Base-by-base conservation (phyloP, 176 grass and related monocot genomes). In the Aegilops speltoides region DNA sequence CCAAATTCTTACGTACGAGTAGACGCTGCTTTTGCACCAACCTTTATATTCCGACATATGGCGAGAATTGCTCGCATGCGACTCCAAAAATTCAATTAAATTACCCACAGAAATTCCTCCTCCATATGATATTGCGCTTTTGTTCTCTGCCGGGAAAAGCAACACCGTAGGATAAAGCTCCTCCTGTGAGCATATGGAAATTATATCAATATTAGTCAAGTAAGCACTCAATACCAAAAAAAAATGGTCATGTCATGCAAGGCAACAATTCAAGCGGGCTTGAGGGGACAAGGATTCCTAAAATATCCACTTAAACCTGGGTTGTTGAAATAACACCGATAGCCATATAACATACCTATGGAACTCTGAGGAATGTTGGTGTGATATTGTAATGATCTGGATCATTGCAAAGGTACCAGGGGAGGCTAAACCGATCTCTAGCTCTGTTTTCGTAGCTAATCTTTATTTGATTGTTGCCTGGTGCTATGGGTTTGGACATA, bases 81-180 rank as follows among this genome's bases (percentile, higher is more conserved):
- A 88, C 84, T 86, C 88, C 76, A 98, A 79, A 92, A 98, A 98
- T 83, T 89, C 91, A 57, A 95, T 79, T 78, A 98, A 89, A 79
- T 93, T 91, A 71, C 90, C 46, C 63, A 98, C 86, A 62, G 93
- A 95, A 50, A 92, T 88, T 64, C 78, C 82, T 23, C 91, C 88
- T 82, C 89, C 81, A 85, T 93, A 98, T 64, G 88, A 79, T 82
- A 94, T 87, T 79, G 89, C 90, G 45, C 75, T 94, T 94, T 98
- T 95, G 77, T 91, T 92, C 76, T 94, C 90, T 7, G 91, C 91
- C 20, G 91, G 93, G 81, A 94, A 98, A 86, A 98, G 88, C 57
- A 95, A 85, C 23, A 92, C 59, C 22, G 79, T 83, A 45, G 93
- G 96, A 89, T 94, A 98, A 88, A 87, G 75, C 66, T 98, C 96